Base-by-base conservation (phyloP, 371 early-diverging fungal species). In the Dentiscutata heterogama region DNA sequence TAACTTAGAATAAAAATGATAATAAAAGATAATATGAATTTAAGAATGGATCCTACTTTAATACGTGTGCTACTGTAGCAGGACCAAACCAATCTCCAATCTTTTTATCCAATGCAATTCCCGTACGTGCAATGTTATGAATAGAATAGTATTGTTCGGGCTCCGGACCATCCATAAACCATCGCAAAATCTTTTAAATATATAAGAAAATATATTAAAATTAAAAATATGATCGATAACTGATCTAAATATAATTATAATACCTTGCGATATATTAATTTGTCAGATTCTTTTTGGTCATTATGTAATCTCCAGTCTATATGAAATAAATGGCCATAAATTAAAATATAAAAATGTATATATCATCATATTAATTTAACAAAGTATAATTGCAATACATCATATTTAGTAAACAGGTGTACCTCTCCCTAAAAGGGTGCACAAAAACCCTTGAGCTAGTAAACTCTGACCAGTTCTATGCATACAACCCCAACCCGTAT, bases 31-130 rank as follows among this genome's bases (percentile, higher is more conserved):
- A 61, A 22, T 20, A 60, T 72, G 39, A 81, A 83, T 42, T 82
- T 51, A 39, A 53, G 51, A 70, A 22, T 79, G 64, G 14, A 27
- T 84, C 89, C 83, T 92, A 95, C 94, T 93, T 93, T 7, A 96
- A 90, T 39, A 96, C 96, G 67, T 95, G 94, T 25, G 97, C 95
- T 25, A 97, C 95, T 5, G 96, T 97, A 22, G 92, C 91, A 0
- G 99, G 99, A 0, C 98, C 98, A 89, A 97, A 98, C 99, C 99
- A 99, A 86, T 97, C 94, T 53, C 99, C 98, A 82, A 97, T 94
- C 63, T 94, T 91, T 83, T 96, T 97, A 61, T 94, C 97, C 22
- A 93, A 90, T 83, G 95, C 93, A 74, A 90, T 90, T 10, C 98
- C 99, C 2, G 94, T 85, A 22, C 93, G 85, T 0, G 97, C 96